These are phyloP conservation scores for Ganoderma resinaceum DNA, from an alignment of 1,284 basidiomycete genomes.

Conservation along the genomic window DNA sequence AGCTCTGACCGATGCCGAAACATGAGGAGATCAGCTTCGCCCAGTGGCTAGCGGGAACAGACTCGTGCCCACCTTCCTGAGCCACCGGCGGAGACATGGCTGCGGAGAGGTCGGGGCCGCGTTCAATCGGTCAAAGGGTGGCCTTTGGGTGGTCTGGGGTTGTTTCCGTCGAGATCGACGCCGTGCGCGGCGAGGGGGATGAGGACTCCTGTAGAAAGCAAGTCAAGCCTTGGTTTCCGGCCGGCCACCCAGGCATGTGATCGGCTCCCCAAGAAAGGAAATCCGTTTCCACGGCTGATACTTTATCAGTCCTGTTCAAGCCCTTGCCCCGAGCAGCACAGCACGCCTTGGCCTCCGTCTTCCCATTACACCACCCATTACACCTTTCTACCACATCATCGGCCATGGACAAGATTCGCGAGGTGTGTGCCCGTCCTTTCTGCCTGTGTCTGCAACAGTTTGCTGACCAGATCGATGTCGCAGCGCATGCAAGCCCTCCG, in stretches of 20 bases:
- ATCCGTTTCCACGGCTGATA: slow-evolving; percentile 42
- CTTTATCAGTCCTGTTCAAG: slow-evolving; percentile 40
- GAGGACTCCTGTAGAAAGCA: slow-evolving; percentile 22
- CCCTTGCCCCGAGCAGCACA: slow-evolving; percentile 39
- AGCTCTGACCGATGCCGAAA: slow-evolving; percentile 65
- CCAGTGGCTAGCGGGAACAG: slow-evolving; percentile 29
- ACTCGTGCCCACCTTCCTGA: slow-evolving; percentile 67
- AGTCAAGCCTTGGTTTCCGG: slow-evolving; percentile 13
- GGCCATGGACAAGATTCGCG: slow-evolving; percentile 79
- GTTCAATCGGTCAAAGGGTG: not conserved
- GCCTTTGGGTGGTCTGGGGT: not conserved
- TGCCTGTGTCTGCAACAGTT: not conserved
- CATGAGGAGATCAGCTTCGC: slow-evolving; percentile 34
- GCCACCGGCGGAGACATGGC: slow-evolving; percentile 71
- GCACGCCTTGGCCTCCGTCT: slow-evolving; percentile 24
- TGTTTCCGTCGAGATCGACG: slow-evolving; percentile 10
- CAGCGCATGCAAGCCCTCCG: slow-evolving; percentile 81
- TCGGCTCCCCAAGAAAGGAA: slow-evolving; percentile 13
- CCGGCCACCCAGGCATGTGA: slow-evolving; percentile 22
- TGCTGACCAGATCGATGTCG: slow-evolving; percentile 13
- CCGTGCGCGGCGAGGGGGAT: slow-evolving; percentile 17
- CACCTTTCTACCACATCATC: slow-evolving; percentile 31
- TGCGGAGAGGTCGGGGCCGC: not conserved
- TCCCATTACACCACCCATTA: slow-evolving; percentile 25
- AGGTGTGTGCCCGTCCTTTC: slow-evolving; percentile 49